Percentiles rank a stretch among this genome's conserved stretches.
Evolutionary conservation across 129 eudicot genomes (phyloP).

Genomic region (Escallonia rubra): DNA sequence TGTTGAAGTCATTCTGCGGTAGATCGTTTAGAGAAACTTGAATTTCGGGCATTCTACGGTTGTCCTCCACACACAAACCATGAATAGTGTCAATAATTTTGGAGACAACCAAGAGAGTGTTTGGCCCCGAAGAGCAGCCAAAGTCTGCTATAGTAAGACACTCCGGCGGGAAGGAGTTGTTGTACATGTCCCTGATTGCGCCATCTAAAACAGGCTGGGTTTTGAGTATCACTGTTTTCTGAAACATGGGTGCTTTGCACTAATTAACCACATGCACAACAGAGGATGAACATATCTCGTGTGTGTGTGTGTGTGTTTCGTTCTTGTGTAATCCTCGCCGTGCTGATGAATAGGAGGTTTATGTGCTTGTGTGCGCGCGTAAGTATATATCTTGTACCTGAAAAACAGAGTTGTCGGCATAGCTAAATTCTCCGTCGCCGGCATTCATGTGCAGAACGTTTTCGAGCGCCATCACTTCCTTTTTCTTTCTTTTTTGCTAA

Average conservation of each 20-base stretch:
- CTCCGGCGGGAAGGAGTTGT: neutral
- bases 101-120: conserved; percentile 23
- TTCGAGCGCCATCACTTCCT: neutral
- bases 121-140: conserved; percentile 31
- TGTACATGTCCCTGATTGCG: conserved; percentile 15
- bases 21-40: conserved; percentile 26
- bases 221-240: conserved; percentile 17
- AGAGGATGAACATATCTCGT: neutral
- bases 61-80: neutral
- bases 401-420: neutral
- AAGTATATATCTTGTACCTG: neutral
- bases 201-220: conserved; percentile 14
- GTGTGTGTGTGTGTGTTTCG: too few relatives aligned
- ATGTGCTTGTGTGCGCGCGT: neutral
- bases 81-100: conserved; percentile 15
- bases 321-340: too few relatives aligned
- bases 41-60: neutral
- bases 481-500: neutral
- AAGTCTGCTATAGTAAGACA: conserved; percentile 23
- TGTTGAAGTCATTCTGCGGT: conserved; percentile 26
- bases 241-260: neutral
- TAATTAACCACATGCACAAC: neutral
- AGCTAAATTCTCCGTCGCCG: neutral
- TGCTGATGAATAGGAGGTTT: too few relatives aligned
- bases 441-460: neutral